Evolutionary conservation across 495 filamentous ascomycete species (phyloP), one percentile per base, ranked within the genome.

Genomic region (Tuber brumale): DNA sequence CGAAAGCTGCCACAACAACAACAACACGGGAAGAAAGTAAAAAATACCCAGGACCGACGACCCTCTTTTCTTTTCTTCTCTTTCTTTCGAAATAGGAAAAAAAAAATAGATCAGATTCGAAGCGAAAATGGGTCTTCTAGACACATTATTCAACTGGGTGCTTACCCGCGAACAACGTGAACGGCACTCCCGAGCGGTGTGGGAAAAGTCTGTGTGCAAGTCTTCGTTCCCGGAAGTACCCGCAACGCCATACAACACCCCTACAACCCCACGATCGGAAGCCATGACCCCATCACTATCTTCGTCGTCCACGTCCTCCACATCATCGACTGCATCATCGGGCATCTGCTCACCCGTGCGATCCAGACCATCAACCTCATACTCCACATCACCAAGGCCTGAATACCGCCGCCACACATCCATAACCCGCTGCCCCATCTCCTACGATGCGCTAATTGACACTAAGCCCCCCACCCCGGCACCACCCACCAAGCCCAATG

Each of bases 241-340:
- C 23, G 73, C 43, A n/a, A 80, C 73, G 4, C 78, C 78, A 23
- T 46, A 73, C 69, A 76, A 82, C 74, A 61, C 73, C 44, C 81
- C 80, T 23, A 76, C 81, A 48, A 42, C 80, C 43, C 79, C 80
- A 41, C 35, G 41, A n/a, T 73, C 72, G 72, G 35, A 51, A 16
- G 71, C 75, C 71, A 82, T 82, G 81, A 82, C 81, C 46, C 81
- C 81, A 45, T 82, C 80, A 27, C 80, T 82, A 46, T 81, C 80
- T 66, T 81, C 80, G 44, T 78, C 79, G 46, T 81, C 80, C 23
- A 76, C 79, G 23, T 44, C 27, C 14, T 42, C 70, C 35, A 37
- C 57, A 16, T 79, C 77, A 70, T 79, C 78, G 19, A 76, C 78
- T 31, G 31, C 74, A 21, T 76, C 76, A 9, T 78, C 75, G 39